Evolutionary conservation across 768 basidiomycete species (phyloP).

Genomic region (Tricholoma furcatifolium): DNA sequence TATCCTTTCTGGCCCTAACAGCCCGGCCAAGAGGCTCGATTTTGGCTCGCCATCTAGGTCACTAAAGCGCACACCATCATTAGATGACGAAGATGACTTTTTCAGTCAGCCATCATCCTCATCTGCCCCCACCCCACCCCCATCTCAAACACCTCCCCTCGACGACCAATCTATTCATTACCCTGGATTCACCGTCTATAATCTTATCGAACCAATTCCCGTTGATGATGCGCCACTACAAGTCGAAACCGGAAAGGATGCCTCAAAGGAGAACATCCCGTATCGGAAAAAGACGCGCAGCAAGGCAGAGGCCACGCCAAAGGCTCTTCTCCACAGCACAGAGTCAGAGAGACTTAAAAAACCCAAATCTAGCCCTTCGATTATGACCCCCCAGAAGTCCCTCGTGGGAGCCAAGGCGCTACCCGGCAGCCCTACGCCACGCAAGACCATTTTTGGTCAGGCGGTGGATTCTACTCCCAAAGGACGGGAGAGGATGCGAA

Average conservation of each 20-base stretch:
- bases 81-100: constrained; percentile 19
- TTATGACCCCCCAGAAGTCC: constrained; percentile 21
- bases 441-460: constrained; percentile 19
- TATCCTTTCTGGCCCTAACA: constrained; percentile 30
- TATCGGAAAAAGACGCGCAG: constrained; percentile 49
- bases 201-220: constrained; percentile 37
- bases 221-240: constrained; percentile 6
- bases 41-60: constrained; percentile 34
- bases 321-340: constrained; percentile 21
- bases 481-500: constrained; percentile 24
- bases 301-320: constrained; percentile 23
- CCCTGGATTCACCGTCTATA: constrained; percentile 63
- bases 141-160: constrained; percentile 39
- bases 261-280: constrained; percentile 56
- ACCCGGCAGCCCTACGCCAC: constrained; percentile 25
- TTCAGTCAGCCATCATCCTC: constrained; percentile 19
- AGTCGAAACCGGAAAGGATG: constrained; percentile 33
- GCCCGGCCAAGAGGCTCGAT: constrained; percentile 52
- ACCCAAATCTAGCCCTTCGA: constrained; percentile 21
- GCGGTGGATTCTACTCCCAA: constrained; percentile 18
- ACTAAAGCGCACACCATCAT: constrained; percentile 15
- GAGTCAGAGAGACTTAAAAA: constrained; percentile 20
- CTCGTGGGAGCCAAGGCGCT: constrained; percentile 6
- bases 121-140: constrained; percentile 27
- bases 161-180: constrained; percentile 60